phyloP scores from a whole-genome alignment of 441 rosid species.

The Erysimum cheiri region DNA sequence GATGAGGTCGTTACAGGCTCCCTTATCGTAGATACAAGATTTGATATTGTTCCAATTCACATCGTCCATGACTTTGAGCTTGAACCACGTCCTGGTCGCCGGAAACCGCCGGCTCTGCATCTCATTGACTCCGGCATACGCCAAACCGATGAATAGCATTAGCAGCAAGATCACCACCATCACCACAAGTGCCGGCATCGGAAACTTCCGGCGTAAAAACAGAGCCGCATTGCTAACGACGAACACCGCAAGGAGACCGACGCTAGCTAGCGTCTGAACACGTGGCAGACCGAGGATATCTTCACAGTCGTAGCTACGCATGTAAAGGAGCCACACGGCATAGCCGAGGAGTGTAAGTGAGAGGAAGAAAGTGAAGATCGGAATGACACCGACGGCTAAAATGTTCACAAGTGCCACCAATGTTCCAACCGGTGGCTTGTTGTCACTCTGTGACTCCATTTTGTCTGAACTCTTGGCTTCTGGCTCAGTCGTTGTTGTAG shows the following conservation, averaged over 20 bases:
- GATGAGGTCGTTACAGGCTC: conserved; percentile 52
- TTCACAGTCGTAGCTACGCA: conserved; percentile 81
- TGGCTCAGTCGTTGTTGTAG: conserved; percentile 11
- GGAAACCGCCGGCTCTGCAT: conserved; percentile 55
- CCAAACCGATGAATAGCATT: conserved; percentile 64
- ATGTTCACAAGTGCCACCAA: conserved; percentile 33
- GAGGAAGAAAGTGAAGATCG: conserved; percentile 52
- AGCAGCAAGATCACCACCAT: conserved; percentile 59
- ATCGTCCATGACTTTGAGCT: conserved; percentile 48
- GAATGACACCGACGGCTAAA: conserved; percentile 47
- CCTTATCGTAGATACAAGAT: conserved; percentile 60
- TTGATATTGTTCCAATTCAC: conserved; percentile 64
- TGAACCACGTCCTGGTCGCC: conserved; percentile 70
- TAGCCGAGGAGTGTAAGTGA: conserved; percentile 68
- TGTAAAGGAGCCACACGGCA: conserved; percentile 65
- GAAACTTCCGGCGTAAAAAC: conserved; percentile 50
- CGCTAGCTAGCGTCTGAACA: conserved; percentile 53
- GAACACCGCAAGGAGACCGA: conserved; percentile 58
- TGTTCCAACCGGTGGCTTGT: conserved; percentile 33
- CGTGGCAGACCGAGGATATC: conserved; percentile 59
- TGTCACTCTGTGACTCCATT: conserved; percentile 40
- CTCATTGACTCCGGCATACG: conserved; percentile 59
- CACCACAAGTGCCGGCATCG: conserved; percentile 55
- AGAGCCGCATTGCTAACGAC: conserved; percentile 53
- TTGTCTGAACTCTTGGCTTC: conserved; percentile 37